Evolutionary conservation across 2,329 filamentous ascomycete species (phyloP), one percentile per base, ranked within the genome.

Genomic region (Bimuria novae-zelandiae): DNA sequence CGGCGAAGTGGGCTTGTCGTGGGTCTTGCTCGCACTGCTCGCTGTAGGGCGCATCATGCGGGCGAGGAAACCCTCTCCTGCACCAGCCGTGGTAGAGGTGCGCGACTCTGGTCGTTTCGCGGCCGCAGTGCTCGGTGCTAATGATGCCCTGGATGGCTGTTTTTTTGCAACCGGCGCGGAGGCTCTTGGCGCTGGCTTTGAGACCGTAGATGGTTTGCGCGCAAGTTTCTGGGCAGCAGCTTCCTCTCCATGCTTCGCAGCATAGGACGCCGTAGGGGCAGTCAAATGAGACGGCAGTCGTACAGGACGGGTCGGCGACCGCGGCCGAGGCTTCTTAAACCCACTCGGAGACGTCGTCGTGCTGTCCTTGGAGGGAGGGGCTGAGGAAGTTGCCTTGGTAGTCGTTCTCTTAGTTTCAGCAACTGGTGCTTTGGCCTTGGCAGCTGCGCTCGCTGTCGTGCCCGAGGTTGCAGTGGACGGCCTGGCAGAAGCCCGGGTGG

Each of bases 1-100:
- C 54, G 72, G 71, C 21, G 51, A 68, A 14, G 71, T 70, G 17
- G 68, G 67, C 74, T 89, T 90, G 4, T 89, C 87, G 2, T 83
- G 77, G 0, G 82, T 82, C 75, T 90, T 91, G 57, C 80, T 86
- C 7, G 86, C 81, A 4, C 86, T 90, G 40, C 84, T 79, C 39
- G 87, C 83, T 0, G 89, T 92, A 2, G 89, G 89, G 35, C 89
- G 80, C 84, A 88, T 92, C 89, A 92, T 91, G 47, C 89, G 84
- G n/a, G 88, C 88, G 22, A 92, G 76, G 73, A 92, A 92, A 12
- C 84, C 75, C 59, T 89, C 86, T 58, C 90, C 87, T 1, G 88
- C 79, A 16, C 82, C 81, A 41, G 78, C 79, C 22, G 82, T 77
- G 55, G 79, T 79, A 57, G 45, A 81, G 64, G 62, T 78, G 67